phyloP scores from a whole-genome alignment of 1,139 yeast species.

The Hanseniaspora sp. region DNA sequence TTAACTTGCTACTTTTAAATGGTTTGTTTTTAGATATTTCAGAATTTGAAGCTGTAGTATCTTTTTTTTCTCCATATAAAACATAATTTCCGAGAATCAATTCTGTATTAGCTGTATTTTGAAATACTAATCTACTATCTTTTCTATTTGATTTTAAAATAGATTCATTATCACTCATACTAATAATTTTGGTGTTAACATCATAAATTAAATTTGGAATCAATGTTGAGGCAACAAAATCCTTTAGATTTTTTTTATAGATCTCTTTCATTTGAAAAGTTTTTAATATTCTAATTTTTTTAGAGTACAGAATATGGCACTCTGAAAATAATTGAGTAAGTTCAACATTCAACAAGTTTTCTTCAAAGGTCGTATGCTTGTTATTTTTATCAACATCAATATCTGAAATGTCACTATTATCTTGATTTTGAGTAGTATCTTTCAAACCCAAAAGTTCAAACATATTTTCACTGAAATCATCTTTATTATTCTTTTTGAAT shows the following conservation, averaged over 20 bases:
- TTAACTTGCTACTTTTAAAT: not conserved
- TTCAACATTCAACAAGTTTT: constrained; percentile 11
- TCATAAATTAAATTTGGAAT: not conserved
- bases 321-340: constrained; percentile 18
- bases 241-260: constrained; percentile 21
- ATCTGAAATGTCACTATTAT: not conserved
- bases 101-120: constrained; percentile 2
- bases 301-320: constrained; percentile 22
- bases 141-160: constrained; percentile 2
- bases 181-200: not conserved
- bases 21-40: not conserved
- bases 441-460: constrained; percentile 11
- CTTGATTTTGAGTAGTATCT: not conserved
- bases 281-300: constrained; percentile 22
- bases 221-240: constrained; percentile 16
- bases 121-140: not conserved
- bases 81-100: constrained; percentile 7
- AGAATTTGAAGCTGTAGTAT: not conserved
- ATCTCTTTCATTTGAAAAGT: constrained; percentile 25
- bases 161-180: not conserved
- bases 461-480: constrained; percentile 27
- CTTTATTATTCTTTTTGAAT: constrained; percentile 26
- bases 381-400: not conserved
- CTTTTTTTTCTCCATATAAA: constrained; percentile 8
- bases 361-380: not conserved